Conservation (phyloP, 495 filamentous ascomycete species). For the Sordaria brevicollis region DNA sequence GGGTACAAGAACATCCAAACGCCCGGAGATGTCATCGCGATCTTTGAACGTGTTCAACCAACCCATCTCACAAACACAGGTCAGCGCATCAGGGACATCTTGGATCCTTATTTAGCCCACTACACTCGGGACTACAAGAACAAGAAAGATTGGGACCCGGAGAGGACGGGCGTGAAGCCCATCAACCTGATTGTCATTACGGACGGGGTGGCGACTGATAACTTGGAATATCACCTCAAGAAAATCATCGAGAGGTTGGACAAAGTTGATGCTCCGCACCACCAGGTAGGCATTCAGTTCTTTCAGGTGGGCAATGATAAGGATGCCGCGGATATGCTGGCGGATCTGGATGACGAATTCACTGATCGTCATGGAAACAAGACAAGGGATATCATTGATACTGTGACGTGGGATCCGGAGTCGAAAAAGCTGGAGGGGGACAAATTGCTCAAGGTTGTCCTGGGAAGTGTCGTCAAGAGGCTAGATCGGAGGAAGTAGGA, state of each 20-base stretch:
- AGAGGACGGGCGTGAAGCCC: conserved; percentile 48
- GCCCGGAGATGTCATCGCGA: conserved; percentile 42
- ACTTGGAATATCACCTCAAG: conserved; percentile 63
- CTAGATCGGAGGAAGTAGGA: conserved; percentile 37
- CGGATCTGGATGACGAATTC: conserved; percentile 72
- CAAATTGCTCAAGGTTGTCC: conserved; percentile 71
- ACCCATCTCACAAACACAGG: conserved; percentile 67
- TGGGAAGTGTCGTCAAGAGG: conserved; percentile 60
- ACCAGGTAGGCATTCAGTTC: conserved; percentile 93
- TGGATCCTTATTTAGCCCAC: conserved; percentile 50
- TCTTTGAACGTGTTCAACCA: conserved; percentile 60
- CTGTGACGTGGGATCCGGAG: conserved; percentile 57
- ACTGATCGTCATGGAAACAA: conserved; percentile 38
- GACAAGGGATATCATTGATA: conserved; percentile 88
- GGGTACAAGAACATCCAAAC: conserved; percentile 48
- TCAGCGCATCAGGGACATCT: conserved; percentile 57
- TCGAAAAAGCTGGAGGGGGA: conserved; percentile 38
- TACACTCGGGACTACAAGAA: conserved; percentile 21
- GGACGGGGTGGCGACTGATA: conserved; percentile 75
- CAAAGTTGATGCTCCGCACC: conserved; percentile 56
- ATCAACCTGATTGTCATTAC: conserved; percentile 93
- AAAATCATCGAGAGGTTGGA: conserved; percentile 61
- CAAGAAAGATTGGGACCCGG: conserved; percentile 31
- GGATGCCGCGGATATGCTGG: conserved; percentile 50
- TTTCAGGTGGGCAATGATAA: conserved; percentile 84